A percentile compares a stretch with the other conserved stretches of the same genome.
Evolutionary conservation across 1,284 basidiomycete species (phyloP).

Genomic region (Sporisorium reilianum): DNA sequence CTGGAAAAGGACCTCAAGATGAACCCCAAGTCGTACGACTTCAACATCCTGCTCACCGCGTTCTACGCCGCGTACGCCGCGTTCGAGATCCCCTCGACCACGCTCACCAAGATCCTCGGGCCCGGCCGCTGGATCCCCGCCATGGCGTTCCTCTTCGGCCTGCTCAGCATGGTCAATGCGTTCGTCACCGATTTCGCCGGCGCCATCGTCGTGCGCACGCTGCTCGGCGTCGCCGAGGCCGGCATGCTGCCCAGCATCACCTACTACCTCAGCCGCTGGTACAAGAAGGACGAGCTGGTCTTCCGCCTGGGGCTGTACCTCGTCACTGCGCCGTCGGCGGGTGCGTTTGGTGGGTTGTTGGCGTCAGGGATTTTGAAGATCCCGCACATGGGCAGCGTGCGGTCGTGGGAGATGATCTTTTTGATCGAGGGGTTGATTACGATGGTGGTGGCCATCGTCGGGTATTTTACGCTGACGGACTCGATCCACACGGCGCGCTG

Average conservation of each 20-base stretch:
- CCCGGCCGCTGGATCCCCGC: conserved; percentile 69
- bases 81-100: conserved; percentile 75
- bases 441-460: conserved; percentile 62
- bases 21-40: conserved; percentile 50
- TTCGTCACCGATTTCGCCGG: conserved; percentile 67
- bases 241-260: conserved; percentile 65
- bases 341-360: conserved; percentile 68
- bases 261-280: conserved; percentile 68
- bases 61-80: conserved; percentile 54
- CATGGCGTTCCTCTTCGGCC: conserved; percentile 55
- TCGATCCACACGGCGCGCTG: conserved; percentile 67
- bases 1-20: conserved; percentile 57
- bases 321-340: conserved; percentile 52
- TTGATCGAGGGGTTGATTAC: conserved; percentile 70
- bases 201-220: conserved; percentile 68
- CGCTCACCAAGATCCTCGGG: conserved; percentile 72
- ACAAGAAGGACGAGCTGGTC: conserved; percentile 66
- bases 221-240: conserved; percentile 69
- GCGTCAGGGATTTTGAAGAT: conserved; percentile 50
- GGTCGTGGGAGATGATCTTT: conserved; percentile 69
- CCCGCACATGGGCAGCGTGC: conserved; percentile 40
- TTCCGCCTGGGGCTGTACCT: conserved; percentile 68
- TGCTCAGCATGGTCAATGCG: conserved; percentile 53
- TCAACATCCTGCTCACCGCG: conserved; percentile 59
- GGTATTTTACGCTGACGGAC: conserved; percentile 68